Evolutionary conservation across 331 rosid genomes (phyloP).

Genomic region (Phaseolus coccineus): DNA sequence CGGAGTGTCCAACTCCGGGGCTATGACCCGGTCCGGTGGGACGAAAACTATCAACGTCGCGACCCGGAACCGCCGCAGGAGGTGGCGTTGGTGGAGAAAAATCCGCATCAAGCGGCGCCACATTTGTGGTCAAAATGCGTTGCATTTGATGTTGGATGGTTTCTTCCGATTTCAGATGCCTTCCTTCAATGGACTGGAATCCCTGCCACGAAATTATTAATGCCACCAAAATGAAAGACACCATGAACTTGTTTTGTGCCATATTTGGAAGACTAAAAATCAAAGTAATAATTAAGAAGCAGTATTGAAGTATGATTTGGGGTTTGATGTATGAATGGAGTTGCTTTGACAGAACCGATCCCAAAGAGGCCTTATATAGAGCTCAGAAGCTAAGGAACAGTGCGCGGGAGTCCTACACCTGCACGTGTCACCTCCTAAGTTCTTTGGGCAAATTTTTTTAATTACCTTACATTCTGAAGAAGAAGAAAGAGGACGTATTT

Average conservation of each 20-base stretch:
- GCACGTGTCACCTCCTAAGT: slow-evolving; percentile 12
- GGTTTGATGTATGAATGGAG: background rate
- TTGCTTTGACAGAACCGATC: background rate
- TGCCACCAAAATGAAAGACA: slow-evolving; percentile 47
- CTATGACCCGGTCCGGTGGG: slow-evolving; percentile 63
- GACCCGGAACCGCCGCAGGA: slow-evolving; percentile 16
- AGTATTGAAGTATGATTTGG: background rate
- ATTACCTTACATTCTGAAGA: no score
- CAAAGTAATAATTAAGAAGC: background rate
- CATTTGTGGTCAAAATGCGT: slow-evolving; percentile 5
- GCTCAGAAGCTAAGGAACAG: slow-evolving; percentile 7
- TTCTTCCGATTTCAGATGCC: slow-evolving; percentile 35
- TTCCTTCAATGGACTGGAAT: slow-evolving; percentile 37
- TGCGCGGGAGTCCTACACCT: background rate
- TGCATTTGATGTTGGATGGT: background rate
- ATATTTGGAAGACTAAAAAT: slow-evolving; percentile 22
- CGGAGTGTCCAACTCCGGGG: slow-evolving; percentile 60
- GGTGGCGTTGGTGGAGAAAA: slow-evolving; percentile 45
- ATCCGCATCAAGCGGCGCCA: background rate
- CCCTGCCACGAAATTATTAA: slow-evolving; percentile 45
- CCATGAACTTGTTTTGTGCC: slow-evolving; percentile 52
- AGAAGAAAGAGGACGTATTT: no score
- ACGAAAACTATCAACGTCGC: slow-evolving; percentile 52
- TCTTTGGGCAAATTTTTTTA: background rate
- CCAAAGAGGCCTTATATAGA: slow-evolving; percentile 1